Conservation (phyloP, 805 yeast species). For the Candida nonsorbophila region DNA sequence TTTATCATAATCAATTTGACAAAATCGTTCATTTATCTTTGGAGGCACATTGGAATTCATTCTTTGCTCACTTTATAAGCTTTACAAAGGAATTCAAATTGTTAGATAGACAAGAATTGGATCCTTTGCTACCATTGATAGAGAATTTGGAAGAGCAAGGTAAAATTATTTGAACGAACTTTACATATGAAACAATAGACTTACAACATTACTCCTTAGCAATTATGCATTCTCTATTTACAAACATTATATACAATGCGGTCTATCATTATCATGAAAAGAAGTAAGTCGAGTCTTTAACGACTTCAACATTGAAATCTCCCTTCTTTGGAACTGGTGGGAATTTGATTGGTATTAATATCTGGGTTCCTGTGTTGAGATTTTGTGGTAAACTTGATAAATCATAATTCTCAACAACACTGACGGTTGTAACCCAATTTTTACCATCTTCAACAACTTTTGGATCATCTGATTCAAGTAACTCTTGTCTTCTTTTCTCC, state of each 20-base stretch:
- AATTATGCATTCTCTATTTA: conserved; percentile 1
- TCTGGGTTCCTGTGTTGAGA: conserved; percentile 24
- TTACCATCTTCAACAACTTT: conserved; percentile 44
- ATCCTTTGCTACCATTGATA: conserved; percentile 72
- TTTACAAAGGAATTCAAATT: conserved; percentile 80
- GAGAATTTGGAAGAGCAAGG: conserved; percentile 83
- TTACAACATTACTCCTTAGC: conserved; percentile 1
- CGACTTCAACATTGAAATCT: conserved; percentile 70
- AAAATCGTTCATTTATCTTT: conserved; percentile 84
- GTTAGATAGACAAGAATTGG: conserved; percentile 73
- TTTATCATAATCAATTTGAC: conserved; percentile 92
- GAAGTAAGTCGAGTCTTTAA: conserved; percentile 74
- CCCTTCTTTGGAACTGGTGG: conserved; percentile 80
- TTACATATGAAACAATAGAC: neutral
- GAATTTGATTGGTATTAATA: conserved; percentile 62
- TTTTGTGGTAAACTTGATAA: conserved; percentile 8
- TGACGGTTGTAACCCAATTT: conserved; percentile 64
- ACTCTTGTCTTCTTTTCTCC: conserved; percentile 58
- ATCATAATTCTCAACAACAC: conserved; percentile 40
- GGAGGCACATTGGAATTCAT: conserved; percentile 98
- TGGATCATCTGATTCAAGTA: conserved; percentile 50
- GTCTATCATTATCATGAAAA: conserved; percentile 40
- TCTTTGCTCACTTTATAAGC: conserved; percentile 89
- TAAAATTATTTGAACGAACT: conserved; percentile 46
- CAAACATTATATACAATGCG: conserved; percentile 2